These are phyloP conservation scores for Aspergillus cavernicola DNA, from an alignment of 495 filamentous ascomycete species.

Conservation along the genomic window DNA sequence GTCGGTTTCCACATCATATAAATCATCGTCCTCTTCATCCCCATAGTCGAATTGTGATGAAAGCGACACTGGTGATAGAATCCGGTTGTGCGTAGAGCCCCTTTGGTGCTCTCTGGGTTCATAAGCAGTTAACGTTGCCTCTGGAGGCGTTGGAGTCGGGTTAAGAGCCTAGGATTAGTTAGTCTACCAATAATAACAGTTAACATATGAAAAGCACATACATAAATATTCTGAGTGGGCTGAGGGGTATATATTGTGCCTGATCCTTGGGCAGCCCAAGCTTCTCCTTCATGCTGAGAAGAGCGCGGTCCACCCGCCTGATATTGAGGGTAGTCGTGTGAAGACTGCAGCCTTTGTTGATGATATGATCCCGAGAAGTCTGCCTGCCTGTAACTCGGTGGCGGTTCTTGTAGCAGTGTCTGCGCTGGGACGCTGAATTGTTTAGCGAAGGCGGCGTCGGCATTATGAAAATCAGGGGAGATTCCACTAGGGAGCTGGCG, in stretches of 20 bases:
- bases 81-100: not conserved
- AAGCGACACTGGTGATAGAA: constrained; percentile 4
- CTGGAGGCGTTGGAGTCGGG: not conserved
- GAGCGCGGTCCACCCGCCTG: not conserved
- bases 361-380: not conserved
- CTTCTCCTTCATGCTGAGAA: not conserved
- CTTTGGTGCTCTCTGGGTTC: constrained; percentile 6
- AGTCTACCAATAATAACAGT: not conserved
- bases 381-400: not conserved
- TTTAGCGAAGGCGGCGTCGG: not conserved
- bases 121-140: not conserved
- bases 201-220: not conserved
- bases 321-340: not conserved
- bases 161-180: not conserved
- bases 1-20: constrained; percentile 63
- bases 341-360: constrained; percentile 11
- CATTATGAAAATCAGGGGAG: not conserved
- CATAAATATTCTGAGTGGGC: not conserved
- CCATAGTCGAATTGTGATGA: constrained; percentile 27
- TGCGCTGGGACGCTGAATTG: not conserved
- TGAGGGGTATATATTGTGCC: not conserved
- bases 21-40: constrained; percentile 54
- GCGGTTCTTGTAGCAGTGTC: not conserved
- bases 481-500: not conserved
- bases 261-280: not conserved